phyloP scores from a whole-genome alignment of 139 green algal species.

The Deuterostichococcus epilithicus region DNA sequence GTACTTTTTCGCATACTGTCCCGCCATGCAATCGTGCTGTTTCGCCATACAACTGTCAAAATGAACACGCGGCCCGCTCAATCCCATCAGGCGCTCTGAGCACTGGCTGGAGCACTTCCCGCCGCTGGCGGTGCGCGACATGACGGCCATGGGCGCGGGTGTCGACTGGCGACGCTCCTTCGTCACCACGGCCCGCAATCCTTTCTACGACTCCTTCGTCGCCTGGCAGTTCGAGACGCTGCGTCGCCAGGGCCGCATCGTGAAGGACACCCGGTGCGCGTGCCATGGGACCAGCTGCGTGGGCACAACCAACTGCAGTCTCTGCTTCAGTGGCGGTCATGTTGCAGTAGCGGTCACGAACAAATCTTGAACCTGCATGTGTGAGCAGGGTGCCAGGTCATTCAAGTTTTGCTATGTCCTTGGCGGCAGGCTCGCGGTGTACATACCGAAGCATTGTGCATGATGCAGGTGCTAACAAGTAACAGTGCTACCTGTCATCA shows the following conservation, averaged over 20 bases:
- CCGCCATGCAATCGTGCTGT: neutral
- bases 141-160: constrained; percentile 90
- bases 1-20: no score
- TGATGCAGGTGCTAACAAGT: no score
- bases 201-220: constrained; percentile 97
- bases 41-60: no score
- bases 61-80: constrained; percentile 1
- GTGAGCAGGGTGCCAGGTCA: no score
- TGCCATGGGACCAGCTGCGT: neutral
- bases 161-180: constrained; percentile 97
- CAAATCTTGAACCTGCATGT: no score
- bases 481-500: no score
- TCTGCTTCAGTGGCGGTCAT: no score
- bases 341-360: no score
- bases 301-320: no score
- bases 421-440: no score
- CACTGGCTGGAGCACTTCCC: constrained; percentile 98
- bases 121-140: constrained; percentile 79
- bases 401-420: no score
- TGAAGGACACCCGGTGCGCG: constrained; percentile 88
- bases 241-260: constrained; percentile 72
- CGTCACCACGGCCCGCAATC: constrained; percentile 98
- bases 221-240: constrained; percentile 94
- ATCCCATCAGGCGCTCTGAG: constrained; percentile 43
- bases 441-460: no score